Evolutionary conservation across 768 basidiomycete species (phyloP), one percentile per base, ranked within the genome.

Genomic region (Amanita muscaria): DNA sequence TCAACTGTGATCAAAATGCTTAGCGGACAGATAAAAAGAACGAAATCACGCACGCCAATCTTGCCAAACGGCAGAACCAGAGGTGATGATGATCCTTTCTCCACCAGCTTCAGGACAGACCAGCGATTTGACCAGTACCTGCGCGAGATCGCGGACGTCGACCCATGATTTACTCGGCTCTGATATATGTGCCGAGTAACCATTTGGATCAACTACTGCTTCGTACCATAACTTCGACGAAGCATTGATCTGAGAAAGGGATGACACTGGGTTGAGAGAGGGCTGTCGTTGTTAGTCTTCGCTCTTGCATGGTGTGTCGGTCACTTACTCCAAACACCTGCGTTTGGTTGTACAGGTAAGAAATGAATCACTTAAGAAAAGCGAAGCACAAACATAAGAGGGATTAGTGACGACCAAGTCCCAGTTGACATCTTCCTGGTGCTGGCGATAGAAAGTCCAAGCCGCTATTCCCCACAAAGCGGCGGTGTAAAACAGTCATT

Each of bases 31-130:
- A 12, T 5, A 19, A 14, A 5, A 25, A 9, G 3, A 1, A 2
- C 15, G 30, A 10, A 10, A 21, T n/a, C 24, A 57, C 63, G 35
- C 52, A 64, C 62, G 25, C 62, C 61, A 67, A 7, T 67, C 64
- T 43, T 68, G 64, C 64, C 63, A 66, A 24, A 29, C 27, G 12
- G 27, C 27, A 29, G 27, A 6, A 29, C 27, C 27, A 12, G 27
- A 6, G 12, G 27, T 29, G 27, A 29, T 29, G 12, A 29, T 6
- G 19, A 47, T 47, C 14, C 46, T 30, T 19, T 47, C 46, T 2
- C 30, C 30, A 5, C 19, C 38, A 9, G 39, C 38, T 22, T 47
- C 46, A 32, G 33, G 7, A 8, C 23, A n/a, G 29, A n/a, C 11
- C 2, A 47, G 12, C 2, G 29, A 33, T 12, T 35, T 23, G 0